Evolutionary conservation across 495 filamentous ascomycete genomes (phyloP).

Genomic region (Clohesyomyces aquaticus): DNA sequence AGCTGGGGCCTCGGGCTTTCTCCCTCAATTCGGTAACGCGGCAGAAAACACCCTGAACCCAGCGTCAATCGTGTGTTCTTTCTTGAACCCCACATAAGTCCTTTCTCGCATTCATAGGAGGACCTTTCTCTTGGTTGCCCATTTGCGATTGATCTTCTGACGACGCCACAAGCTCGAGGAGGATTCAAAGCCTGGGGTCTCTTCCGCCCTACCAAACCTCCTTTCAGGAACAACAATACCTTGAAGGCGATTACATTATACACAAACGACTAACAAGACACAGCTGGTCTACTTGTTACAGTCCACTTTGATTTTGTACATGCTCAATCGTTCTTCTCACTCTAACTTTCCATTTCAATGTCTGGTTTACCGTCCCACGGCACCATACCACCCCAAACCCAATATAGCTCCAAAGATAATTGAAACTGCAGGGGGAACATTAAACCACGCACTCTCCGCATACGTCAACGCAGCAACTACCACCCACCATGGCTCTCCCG

Average conservation of each 20-base stretch:
- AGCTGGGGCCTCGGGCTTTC: background rate
- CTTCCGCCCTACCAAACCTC: no score
- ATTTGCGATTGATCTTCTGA: no score
- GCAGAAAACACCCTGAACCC: no score
- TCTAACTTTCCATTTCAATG: slow-evolving; percentile 4
- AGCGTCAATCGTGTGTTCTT: no score
- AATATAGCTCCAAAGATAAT: slow-evolving; percentile 68
- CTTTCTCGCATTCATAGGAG: no score
- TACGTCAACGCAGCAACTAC: slow-evolving; percentile 65
- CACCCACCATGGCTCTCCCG: slow-evolving; percentile 75
- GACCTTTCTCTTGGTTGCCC: no score
- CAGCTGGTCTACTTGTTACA: background rate
- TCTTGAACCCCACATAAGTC: no score
- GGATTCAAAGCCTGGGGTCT: no score
- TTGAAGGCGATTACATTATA: background rate
- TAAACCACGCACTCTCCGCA: slow-evolving; percentile 66
- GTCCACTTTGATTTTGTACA: background rate
- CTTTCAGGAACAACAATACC: no score
- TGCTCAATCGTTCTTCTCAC: background rate
- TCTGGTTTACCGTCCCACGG: slow-evolving; percentile 52
- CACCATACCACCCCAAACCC: slow-evolving; percentile 69
- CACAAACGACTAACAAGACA: background rate
- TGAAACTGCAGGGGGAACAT: slow-evolving; percentile 60
- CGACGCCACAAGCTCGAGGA: no score
- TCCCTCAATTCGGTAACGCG: no score